phyloP scores from a whole-genome alignment of 805 yeast genomes.

The Candida rishiriensis region DNA sequence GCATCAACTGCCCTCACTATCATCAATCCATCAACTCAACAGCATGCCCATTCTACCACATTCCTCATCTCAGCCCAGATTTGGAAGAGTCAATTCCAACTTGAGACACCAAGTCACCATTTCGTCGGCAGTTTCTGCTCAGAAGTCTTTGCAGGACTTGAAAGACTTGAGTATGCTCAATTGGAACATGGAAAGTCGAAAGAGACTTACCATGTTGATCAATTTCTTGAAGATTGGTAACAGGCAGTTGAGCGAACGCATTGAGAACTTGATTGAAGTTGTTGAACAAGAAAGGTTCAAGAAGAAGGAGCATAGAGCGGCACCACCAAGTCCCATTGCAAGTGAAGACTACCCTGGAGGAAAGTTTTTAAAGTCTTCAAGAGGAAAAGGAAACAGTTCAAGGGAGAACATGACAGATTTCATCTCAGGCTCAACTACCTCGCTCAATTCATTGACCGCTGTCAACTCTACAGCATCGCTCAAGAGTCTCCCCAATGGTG shows the following conservation, averaged over 20 bases:
- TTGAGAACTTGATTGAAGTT: conserved; percentile 42
- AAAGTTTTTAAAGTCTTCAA: too few species aligned
- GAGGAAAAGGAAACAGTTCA: too few species aligned
- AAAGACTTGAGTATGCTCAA: conserved; percentile 32
- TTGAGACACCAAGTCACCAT: conserved; percentile 27
- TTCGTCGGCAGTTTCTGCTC: conserved; percentile 28
- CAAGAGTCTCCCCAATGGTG: conserved; percentile 9
- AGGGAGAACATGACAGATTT: background rate
- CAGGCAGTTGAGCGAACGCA: conserved; percentile 64
- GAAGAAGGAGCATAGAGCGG: conserved; percentile 5
- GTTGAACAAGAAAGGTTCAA: conserved; percentile 24
- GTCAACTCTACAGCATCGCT: conserved; percentile 17
- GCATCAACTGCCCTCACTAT: conserved; percentile 6
- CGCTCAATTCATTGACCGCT: conserved; percentile 15
- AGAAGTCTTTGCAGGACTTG: conserved; percentile 28
- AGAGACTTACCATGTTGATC: conserved; percentile 70
- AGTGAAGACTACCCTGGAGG: background rate
- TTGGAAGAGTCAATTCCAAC: conserved; percentile 12
- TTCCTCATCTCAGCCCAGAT: conserved; percentile 8
- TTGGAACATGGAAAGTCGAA: conserved; percentile 59
- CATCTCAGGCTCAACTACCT: conserved; percentile 1
- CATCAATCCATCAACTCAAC: background rate
- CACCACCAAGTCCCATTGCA: background rate
- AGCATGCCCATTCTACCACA: background rate
- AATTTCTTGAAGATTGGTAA: conserved; percentile 80